Evolutionary conservation across 179 eudicot species (phyloP), one percentile per base, ranked within the genome.

Genomic region (Gypsophila paniculata): DNA sequence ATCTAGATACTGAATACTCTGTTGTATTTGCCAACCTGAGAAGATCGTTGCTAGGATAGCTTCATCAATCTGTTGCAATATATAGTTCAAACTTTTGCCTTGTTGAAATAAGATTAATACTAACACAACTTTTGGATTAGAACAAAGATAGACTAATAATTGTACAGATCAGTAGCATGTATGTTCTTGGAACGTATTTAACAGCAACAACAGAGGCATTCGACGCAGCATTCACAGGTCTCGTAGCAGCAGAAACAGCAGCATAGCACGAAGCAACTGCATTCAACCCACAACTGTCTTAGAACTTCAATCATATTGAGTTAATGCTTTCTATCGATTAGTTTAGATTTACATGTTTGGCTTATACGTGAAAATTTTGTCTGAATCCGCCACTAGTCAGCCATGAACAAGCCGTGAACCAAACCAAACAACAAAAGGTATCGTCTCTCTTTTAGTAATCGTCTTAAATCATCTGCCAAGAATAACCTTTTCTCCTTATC

Each of bases 201-300:
- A 25, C 74, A 79, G 74, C 82, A 79, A 51, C 82, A 79, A 25
- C 82, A 79, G 68, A 79, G 60, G 15, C 76, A 61, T 2, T 79
- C 82, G 6, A 79, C 69, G 76, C 73, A 71, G 66, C 79, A 75
- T 69, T 79, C 82, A 10, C 82, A 79, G 68, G 76, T 70, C 61
- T 79, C 82, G 14, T 71, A 79, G 73, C 82, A 79, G 76, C 82
- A 79, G 22, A 75, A 79, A 68, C 82, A 79, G 61, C 82, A 79
- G 73, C 79, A 75, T 52, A 72, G 15, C 8, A 79, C 39, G 42
- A 79, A 79, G 69, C 52, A 65, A 39, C 82, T 79, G 79, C 69
- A 71, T 70, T 61, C 57, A 70, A 8, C 15, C 12, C 61, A 4
- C 17, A 64, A 65, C 0, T 3, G 38, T n/a, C 7, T 49, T 29